Percentiles rank a stretch among this genome's conserved stretches.
phyloP scores from a whole-genome alignment of 116 monocot genomes.

The Thalassia testudinum region DNA sequence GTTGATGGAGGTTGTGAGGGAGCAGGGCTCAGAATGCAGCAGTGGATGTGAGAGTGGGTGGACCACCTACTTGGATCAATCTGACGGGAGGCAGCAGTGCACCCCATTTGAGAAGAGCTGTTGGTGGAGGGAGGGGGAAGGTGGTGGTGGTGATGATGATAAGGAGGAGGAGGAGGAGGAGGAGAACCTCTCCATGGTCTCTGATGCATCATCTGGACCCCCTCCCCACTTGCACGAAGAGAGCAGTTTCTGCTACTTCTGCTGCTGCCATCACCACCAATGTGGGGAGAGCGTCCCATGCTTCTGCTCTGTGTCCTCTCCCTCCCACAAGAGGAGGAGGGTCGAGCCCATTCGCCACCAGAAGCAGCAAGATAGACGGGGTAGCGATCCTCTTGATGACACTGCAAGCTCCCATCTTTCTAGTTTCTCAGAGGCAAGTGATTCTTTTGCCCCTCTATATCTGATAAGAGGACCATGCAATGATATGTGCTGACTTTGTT shows the following conservation, averaged over 20 bases:
- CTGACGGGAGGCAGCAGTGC: constrained; percentile 10
- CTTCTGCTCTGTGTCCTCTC: not conserved
- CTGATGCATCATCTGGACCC: constrained; percentile 89
- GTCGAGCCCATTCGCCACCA: constrained; percentile 5
- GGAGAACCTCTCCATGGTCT: constrained; percentile 81
- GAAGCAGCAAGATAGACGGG: constrained; percentile 3
- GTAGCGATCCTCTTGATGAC: constrained; percentile 37
- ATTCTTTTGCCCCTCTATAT: no score
- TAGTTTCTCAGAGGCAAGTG: constrained; percentile 24
- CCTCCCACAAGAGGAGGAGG: constrained; percentile 39
- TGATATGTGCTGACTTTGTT: no score
- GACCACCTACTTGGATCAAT: constrained; percentile 71
- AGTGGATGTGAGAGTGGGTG: constrained; percentile 92
- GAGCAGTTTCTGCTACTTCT: constrained; percentile 3
- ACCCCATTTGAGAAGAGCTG: no score
- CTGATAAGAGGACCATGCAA: no score
- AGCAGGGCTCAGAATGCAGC: constrained; percentile 56
- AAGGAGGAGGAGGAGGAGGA: constrained; percentile 44
- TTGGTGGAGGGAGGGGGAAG: not conserved
- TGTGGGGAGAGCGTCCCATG: not conserved
- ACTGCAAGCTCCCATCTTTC: constrained; percentile 74
- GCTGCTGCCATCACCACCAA: constrained; percentile 2
- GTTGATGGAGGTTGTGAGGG: constrained; percentile 11
- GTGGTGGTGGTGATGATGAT: constrained; percentile 7
- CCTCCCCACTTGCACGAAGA: constrained; percentile 26